These are phyloP conservation scores for Suillus weaverae DNA, from an alignment of 768 basidiomycete genomes.

Conservation along the genomic window DNA sequence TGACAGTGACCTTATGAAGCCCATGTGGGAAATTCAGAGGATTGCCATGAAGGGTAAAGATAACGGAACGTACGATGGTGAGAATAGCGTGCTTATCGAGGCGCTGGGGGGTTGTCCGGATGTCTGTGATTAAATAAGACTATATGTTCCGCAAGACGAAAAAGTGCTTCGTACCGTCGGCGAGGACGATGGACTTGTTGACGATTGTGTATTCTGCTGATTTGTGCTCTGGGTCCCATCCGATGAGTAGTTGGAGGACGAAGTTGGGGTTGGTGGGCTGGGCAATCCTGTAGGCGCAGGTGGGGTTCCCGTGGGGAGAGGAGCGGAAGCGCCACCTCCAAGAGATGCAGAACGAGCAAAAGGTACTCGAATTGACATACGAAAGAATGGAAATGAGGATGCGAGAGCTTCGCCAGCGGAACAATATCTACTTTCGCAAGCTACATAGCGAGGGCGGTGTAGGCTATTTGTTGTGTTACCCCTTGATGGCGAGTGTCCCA, in stretches of 20 bases:
- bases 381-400: background rate
- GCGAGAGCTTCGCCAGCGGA: background rate
- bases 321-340: background rate
- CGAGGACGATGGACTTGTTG: background rate
- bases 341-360: background rate
- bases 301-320: background rate
- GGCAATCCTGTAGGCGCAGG: background rate
- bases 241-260: background rate
- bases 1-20: constrained; percentile 2
- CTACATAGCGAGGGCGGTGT: background rate
- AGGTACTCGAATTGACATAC: background rate
- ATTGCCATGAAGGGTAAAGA: background rate
- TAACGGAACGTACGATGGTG: constrained; percentile 3
- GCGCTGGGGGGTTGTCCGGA: background rate
- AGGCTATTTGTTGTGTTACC: background rate
- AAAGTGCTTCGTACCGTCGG: background rate
- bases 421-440: background rate
- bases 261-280: background rate
- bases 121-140: background rate
- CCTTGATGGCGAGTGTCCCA: background rate
- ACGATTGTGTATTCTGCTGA: background rate
- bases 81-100: background rate
- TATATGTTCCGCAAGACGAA: background rate
- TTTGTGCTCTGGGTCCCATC: background rate
- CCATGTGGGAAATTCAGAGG: constrained; percentile 1